These are phyloP conservation scores for Spizellomyces punctatus DNA, from an alignment of 192 early-diverging fungal genomes.

Conservation along the genomic window DNA sequence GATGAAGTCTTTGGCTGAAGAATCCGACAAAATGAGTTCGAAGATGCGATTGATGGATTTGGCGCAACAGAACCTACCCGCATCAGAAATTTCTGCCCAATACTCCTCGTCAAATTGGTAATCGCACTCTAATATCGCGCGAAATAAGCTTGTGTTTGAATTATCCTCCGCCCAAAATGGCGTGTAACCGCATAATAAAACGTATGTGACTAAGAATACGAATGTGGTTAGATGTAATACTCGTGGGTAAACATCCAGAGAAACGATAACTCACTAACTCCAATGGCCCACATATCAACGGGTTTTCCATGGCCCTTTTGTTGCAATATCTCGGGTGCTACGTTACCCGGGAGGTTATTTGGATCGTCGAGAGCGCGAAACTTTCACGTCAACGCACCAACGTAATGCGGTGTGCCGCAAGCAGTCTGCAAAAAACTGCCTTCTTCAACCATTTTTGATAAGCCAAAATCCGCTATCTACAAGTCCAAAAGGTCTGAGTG, in stretches of 20 bases:
- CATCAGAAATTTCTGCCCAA: slow-evolving; percentile 42
- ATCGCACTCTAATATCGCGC: slow-evolving; percentile 67
- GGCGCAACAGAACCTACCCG: neutral
- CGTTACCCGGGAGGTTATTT: neutral
- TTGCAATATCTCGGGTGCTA: slow-evolving; percentile 71
- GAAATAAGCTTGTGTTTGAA: slow-evolving; percentile 60
- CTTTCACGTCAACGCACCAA: slow-evolving; percentile 18
- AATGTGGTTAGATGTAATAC: slow-evolving; percentile 1
- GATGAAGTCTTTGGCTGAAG: slow-evolving; percentile 80
- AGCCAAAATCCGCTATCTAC: slow-evolving; percentile 73
- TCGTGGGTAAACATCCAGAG: neutral
- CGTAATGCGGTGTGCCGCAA: slow-evolving; percentile 60
- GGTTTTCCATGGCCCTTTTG: slow-evolving; percentile 65
- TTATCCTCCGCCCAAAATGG: slow-evolving; percentile 50
- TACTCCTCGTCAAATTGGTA: slow-evolving; percentile 64
- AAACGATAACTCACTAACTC: slow-evolving; percentile 56
- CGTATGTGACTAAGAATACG: slow-evolving; percentile 41
- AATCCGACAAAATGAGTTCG: slow-evolving; percentile 50
- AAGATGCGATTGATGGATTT: neutral
- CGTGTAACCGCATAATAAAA: slow-evolving; percentile 57
- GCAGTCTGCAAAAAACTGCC: slow-evolving; percentile 66
- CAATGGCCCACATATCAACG: slow-evolving; percentile 76
- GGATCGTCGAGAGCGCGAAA: neutral
- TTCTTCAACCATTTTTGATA: slow-evolving; percentile 64
- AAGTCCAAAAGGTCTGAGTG: neutral